These are phyloP conservation scores for Neofusicoccum ribis DNA, from an alignment of 2,329 filamentous ascomycete genomes.

Conservation along the genomic window DNA sequence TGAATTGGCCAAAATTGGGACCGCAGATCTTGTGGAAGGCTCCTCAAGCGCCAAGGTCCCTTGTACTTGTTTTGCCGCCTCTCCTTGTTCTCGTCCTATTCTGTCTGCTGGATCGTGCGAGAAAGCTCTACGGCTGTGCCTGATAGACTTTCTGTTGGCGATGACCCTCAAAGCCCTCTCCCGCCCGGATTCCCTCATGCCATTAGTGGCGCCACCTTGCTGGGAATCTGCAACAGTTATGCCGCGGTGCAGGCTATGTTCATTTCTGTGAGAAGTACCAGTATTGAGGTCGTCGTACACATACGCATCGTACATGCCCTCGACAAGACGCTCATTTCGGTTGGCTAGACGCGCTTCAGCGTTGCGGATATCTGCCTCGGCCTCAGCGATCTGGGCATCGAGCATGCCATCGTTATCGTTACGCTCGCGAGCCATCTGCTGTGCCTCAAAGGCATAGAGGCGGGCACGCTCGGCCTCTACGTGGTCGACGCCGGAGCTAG, in stretches of 20 bases:
- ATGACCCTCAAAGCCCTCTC: background rate
- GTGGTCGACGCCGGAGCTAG: background rate
- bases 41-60: no score
- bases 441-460: background rate
- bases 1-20: no score
- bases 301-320: background rate
- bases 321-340: background rate
- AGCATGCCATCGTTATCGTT: background rate
- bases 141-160: background rate
- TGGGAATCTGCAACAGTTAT: background rate
- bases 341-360: background rate
- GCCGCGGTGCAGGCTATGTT: background rate
- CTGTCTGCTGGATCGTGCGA: background rate
- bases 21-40: no score
- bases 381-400: background rate
- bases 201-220: background rate
- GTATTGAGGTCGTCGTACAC: background rate
- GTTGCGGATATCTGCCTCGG: background rate
- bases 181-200: background rate
- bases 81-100: no score
- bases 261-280: background rate
- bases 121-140: background rate
- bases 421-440: conserved; percentile 3
- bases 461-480: background rate
- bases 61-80: no score